Conservation (phyloP, 1,284 basidiomycete species). For the Melampsora larici-populina region DNA sequence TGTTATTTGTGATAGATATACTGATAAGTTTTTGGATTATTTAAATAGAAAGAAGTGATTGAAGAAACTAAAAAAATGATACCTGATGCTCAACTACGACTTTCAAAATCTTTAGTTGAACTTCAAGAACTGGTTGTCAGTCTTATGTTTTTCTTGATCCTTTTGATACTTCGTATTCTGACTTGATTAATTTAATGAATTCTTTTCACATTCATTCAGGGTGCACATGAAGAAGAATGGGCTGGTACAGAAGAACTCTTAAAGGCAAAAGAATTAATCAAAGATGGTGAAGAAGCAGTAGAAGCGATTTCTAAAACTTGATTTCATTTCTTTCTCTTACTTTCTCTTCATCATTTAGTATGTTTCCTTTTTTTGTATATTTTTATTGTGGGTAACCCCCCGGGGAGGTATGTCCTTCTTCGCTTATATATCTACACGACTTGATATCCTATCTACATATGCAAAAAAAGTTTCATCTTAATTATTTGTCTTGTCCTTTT, state of each 20-base stretch:
- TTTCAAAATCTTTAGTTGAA: constrained; percentile 64
- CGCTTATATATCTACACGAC: too few relatives aligned
- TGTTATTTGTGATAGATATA: constrained; percentile 5
- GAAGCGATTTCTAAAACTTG: too few relatives aligned
- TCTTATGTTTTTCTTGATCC: not conserved
- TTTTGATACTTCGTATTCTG: not conserved
- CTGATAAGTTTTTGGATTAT: not conserved
- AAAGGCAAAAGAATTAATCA: constrained; percentile 26
- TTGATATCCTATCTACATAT: not conserved
- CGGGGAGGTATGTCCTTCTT: too few relatives aligned
- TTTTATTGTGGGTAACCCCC: too few relatives aligned
- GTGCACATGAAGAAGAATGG: constrained; percentile 31
- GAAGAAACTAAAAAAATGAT: constrained; percentile 80
- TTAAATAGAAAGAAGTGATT: constrained; percentile 64
- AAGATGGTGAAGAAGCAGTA: not conserved
- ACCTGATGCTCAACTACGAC: constrained; percentile 63
- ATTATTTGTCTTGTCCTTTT: constrained; percentile 24
- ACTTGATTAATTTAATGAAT: not conserved
- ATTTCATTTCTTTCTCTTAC: too few relatives aligned
- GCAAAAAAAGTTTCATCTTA: not conserved
- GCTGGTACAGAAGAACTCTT: constrained; percentile 22
- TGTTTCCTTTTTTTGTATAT: too few relatives aligned
- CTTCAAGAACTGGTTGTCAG: constrained; percentile 69
- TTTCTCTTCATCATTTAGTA: too few relatives aligned
- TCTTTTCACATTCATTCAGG: not conserved